Base-by-base conservation (phyloP, 352 stramenopile species). In the Phytophthora citricola region DNA sequence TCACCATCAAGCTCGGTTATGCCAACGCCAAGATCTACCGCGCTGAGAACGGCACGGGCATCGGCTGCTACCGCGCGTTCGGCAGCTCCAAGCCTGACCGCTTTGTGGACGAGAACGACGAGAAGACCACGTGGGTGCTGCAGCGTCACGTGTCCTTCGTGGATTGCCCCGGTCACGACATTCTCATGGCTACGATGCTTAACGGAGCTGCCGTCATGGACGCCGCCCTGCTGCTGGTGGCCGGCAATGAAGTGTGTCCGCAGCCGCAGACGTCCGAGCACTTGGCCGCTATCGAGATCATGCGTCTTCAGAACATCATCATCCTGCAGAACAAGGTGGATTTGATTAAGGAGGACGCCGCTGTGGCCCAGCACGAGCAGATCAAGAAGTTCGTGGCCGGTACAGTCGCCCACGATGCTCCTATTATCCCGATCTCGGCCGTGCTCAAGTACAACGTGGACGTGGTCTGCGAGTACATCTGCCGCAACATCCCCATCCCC, bases 1-100 rank as follows among this genome's bases (percentile, higher is more conserved):
- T 99, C 79, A 99, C 98, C 56, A 99, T 99, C 87, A 99, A 99
- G 86, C 87, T 99, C n/a, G 98, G 98, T 56, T 99, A 99, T 77
- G 98, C 98, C 56, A 99, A 99, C 78, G 98, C 98, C 51, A 99
- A 99, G 87, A 99, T 99, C 79, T 99, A 99, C 90, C 74, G 84
- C 58, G 87, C 86, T 10, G 89, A 96, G 68, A 93, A 91, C 55
- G 83, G 78, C 47, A 68, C 79, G 10, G 90, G 90, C 48, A 91
- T 94, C 45, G 87, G 87, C 52, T 93, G 83, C 70, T 98, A 97
- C 82, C 81, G 90, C 52, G 91, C 87, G 46, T 95, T 93, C 69
- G 89, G 89, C 38, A 96, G 87, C 75, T 93, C 83, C 44, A 96
- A 93, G 71, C 81, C 86, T 29, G 91, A 97, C 61, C 83, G 85